Evolutionary conservation across 805 yeast genomes (phyloP).

Genomic region (Jamesozyma rosinii): DNA sequence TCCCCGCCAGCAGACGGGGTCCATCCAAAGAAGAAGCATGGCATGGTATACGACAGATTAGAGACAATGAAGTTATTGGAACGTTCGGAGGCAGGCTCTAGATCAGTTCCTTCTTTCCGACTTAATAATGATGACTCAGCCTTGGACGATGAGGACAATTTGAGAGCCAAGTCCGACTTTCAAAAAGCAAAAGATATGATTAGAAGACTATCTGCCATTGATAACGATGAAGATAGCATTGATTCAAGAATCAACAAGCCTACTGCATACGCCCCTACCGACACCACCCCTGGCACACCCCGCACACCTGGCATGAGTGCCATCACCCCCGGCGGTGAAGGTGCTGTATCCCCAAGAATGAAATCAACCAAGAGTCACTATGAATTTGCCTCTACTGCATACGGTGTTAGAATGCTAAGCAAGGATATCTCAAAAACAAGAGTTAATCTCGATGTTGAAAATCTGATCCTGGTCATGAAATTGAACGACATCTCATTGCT

Average conservation of each 20-base stretch:
- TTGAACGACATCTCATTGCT: conserved; percentile 67
- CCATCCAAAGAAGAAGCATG: neutral
- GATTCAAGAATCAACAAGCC: neutral
- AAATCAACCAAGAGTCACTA: conserved; percentile 38
- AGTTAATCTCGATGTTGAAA: conserved; percentile 53
- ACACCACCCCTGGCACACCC: neutral
- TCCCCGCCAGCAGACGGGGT: neutral
- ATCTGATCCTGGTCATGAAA: conserved; percentile 74
- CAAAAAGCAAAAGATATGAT: conserved; percentile 18
- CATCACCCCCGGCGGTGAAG: neutral
- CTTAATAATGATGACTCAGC: conserved; percentile 3
- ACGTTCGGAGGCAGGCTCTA: neutral
- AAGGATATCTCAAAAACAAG: conserved; percentile 60
- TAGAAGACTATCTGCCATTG: conserved; percentile 11
- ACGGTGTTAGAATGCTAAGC: conserved; percentile 69
- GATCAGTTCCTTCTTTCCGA: conserved; percentile 5
- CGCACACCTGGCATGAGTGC: neutral
- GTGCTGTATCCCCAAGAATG: conserved; percentile 1
- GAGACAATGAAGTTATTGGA: conserved; percentile 5
- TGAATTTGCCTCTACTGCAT: conserved; percentile 71
- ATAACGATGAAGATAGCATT: neutral
- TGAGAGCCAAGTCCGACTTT: conserved; percentile 5
- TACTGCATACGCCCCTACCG: neutral
- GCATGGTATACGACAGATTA: neutral
- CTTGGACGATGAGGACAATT: conserved; percentile 4